phyloP scores from a whole-genome alignment of 805 yeast genomes.

The Hanseniaspora osmophila region DNA sequence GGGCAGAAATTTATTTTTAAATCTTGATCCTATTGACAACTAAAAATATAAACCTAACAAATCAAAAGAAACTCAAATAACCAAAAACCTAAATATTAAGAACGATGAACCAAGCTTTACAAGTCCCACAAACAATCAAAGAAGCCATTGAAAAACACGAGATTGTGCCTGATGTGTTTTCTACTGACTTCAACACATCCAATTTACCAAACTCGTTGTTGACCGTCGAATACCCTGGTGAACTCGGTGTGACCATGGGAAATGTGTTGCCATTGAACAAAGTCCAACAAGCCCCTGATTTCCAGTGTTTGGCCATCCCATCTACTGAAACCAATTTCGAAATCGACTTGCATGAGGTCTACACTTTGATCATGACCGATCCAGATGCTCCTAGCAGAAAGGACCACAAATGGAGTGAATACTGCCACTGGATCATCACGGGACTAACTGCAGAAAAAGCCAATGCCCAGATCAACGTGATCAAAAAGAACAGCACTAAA shows the following conservation, averaged over 20 bases:
- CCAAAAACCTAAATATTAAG: slow-evolving; percentile 1
- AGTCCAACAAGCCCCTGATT: slow-evolving; percentile 52
- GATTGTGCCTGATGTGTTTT: slow-evolving; percentile 16
- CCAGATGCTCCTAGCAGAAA: slow-evolving; percentile 85
- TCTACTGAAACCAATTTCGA: slow-evolving; percentile 26
- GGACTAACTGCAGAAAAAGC: slow-evolving; percentile 21
- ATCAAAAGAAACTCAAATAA: neutral
- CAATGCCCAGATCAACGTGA: neutral
- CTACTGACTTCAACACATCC: neutral
- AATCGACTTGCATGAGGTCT: slow-evolving; percentile 32
- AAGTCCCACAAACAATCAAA: slow-evolving; percentile 8
- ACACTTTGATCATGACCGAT: slow-evolving; percentile 71
- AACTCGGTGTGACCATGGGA: slow-evolving; percentile 52
- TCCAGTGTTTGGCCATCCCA: slow-evolving; percentile 35
- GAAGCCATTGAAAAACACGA: slow-evolving; percentile 17
- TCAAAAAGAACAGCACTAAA: slow-evolving; percentile 2
- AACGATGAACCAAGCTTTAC: slow-evolving; percentile 1
- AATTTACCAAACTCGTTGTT: slow-evolving; percentile 14
- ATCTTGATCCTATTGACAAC: too few species aligned
- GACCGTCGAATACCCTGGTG: slow-evolving; percentile 16
- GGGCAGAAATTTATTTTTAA: too few species aligned
- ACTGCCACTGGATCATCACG: slow-evolving; percentile 55
- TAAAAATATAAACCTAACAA: neutral
- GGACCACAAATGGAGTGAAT: slow-evolving; percentile 83
- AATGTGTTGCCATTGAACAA: slow-evolving; percentile 50